Percentiles rank a stretch among this genome's conserved stretches.
Evolutionary conservation across 2,329 filamentous ascomycete species (phyloP).

Genomic region (Aspergillus sp.): DNA sequence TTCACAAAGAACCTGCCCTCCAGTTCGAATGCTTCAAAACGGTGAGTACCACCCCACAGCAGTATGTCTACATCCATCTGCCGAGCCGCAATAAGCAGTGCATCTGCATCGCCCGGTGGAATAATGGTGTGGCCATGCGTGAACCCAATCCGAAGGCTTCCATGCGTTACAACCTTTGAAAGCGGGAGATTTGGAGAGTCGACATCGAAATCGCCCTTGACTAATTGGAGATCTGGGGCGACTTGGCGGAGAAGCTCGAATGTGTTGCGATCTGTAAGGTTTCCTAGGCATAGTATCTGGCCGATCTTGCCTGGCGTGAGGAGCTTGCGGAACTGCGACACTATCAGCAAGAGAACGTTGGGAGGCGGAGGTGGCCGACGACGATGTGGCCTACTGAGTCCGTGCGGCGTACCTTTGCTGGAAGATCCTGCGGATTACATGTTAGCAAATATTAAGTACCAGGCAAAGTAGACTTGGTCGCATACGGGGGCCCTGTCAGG

Average conservation of each 20-base stretch:
- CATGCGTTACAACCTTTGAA: conserved; percentile 69
- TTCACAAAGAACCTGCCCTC: conserved; percentile 73
- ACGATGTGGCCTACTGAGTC: conserved; percentile 1
- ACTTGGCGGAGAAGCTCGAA: conserved; percentile 78
- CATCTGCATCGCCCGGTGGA: conserved; percentile 65
- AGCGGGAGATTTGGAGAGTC: conserved; percentile 65
- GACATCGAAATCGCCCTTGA: conserved; percentile 69
- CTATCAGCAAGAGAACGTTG: conserved; percentile 15
- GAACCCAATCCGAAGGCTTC: conserved; percentile 66
- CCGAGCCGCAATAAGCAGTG: conserved; percentile 64
- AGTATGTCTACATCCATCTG: conserved; percentile 72
- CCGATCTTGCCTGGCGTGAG: conserved; percentile 80
- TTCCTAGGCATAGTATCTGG: conserved; percentile 77
- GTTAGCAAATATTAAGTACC: conserved; percentile 20
- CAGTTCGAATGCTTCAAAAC: conserved; percentile 70
- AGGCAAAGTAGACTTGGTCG: conserved; percentile 15
- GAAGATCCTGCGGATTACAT: conserved; percentile 64
- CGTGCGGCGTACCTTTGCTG: conserved; percentile 67
- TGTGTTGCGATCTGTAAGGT: conserved; percentile 75
- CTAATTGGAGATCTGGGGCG: conserved; percentile 69
- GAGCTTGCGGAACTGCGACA: conserved; percentile 74
- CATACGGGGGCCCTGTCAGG: conserved; percentile 79
- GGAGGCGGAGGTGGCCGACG: neutral
- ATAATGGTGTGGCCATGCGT: conserved; percentile 72
- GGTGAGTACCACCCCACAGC: conserved; percentile 68